Evolutionary conservation across 2,329 filamentous ascomycete species (phyloP).

Genomic region (Sclerotinia spermophila): DNA sequence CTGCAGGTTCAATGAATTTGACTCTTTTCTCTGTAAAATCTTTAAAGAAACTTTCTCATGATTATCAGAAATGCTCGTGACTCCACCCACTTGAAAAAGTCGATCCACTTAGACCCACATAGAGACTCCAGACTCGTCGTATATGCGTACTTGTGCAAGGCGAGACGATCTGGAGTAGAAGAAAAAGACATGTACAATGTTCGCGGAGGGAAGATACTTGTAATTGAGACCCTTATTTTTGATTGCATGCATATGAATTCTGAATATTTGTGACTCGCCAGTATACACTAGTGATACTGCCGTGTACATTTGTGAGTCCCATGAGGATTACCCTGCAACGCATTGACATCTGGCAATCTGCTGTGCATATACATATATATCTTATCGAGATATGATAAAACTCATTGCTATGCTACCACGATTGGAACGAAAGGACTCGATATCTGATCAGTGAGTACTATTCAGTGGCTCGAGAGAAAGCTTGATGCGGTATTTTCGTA

Average conservation of each 20-base stretch:
- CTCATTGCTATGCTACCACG: background rate
- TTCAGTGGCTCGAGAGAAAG: background rate
- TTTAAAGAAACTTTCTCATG: background rate
- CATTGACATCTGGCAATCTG: background rate
- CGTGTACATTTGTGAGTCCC: background rate
- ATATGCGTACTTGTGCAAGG: background rate
- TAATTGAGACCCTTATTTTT: background rate
- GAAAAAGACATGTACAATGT: background rate
- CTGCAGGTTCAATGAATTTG: background rate
- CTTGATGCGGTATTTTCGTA: background rate
- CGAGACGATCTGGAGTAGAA: background rate
- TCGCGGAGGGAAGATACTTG: background rate
- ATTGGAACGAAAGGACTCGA: background rate
- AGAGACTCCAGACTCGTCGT: background rate
- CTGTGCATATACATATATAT: background rate
- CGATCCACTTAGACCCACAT: conserved; percentile 1
- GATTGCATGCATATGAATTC: background rate
- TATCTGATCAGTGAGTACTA: background rate
- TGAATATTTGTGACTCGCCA: background rate
- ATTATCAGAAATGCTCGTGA: background rate
- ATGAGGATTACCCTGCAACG: background rate
- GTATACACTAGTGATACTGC: background rate
- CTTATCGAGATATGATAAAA: background rate
- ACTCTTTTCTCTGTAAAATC: background rate
- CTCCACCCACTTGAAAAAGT: background rate